Evolutionary conservation across 2,329 filamentous ascomycete species (phyloP), one percentile per base, ranked within the genome.

Genomic region (Cyphellophora attinorum): DNA sequence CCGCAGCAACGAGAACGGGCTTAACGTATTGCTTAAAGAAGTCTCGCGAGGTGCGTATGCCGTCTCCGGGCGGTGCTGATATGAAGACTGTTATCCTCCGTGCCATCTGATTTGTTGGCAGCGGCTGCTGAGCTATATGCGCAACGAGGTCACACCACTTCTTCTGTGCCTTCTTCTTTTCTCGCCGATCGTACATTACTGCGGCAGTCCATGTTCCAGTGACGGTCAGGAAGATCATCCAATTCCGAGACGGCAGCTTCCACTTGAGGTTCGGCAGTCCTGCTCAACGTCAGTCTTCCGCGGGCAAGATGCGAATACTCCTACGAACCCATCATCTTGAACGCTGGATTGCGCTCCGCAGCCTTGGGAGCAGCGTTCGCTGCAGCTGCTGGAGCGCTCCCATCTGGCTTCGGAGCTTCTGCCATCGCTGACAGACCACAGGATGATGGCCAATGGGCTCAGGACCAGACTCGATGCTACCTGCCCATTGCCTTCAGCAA

Each of bases 11-110:
- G 25, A 98, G 64, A 16, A 98, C 74, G 2, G 91, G 91, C 67
- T 96, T 96, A 28, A 95, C 75, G 55, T 95, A 98, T 57, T 94
- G 85, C 52, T 86, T 80, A 60, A 94, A 98, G 61, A 96, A 88
- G 48, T 96, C 86, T 50, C 93, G 81, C n/a, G 88, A 84, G 27
- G 75, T 62, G 37, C 86, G 74, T 35, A 96, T 64, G 4, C 85
- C 81, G 59, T 96, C 89, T 10, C 81, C 85, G 0, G 91, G 91
- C 5, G 91, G 88, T 3, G 82, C 80, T 42, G 84, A 77, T 35
- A 98, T 68, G 58, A 85, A 91, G 38, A 98, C 73, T 23, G 86
- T 91, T 44, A 98, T 67, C 53, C 81, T 85, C 40, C 91, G 78
- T 30, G 85, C 84, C 56, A 93, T 74, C 48, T 79, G 72, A 48